phyloP scores from a whole-genome alignment of 2,329 filamentous ascomycete genomes.

The Ophiostoma perfectum region DNA sequence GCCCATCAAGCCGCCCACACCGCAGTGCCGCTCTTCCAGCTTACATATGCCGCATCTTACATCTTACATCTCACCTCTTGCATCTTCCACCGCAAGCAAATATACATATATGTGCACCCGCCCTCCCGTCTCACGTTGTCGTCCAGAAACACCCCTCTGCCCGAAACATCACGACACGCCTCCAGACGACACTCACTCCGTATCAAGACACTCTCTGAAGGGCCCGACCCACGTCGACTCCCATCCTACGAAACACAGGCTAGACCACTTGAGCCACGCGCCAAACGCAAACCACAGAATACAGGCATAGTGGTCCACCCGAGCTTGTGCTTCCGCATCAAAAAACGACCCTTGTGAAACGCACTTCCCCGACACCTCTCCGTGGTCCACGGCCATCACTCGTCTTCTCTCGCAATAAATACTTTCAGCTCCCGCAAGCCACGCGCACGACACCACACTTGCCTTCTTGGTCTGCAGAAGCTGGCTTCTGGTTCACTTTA shows the following conservation, averaged over 20 bases:
- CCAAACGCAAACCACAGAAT: not conserved
- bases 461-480: conserved; percentile 16
- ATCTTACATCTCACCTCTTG: not conserved
- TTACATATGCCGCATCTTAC: not conserved
- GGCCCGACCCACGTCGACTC: not conserved
- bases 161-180: conserved; percentile 1
- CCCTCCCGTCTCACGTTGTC: no score
- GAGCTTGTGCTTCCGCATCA: conserved; percentile 15
- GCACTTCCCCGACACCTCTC: conserved; percentile 8
- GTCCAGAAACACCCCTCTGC: not conserved
- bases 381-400: not conserved
- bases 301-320: conserved; percentile 10
- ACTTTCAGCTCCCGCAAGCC: conserved; percentile 14
- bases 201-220: not conserved
- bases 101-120: no score
- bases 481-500: conserved; percentile 19
- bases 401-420: not conserved
- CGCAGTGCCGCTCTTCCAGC: not conserved
- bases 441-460: conserved; percentile 8
- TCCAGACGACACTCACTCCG: not conserved
- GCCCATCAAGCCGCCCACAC: no score
- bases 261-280: conserved; percentile 11
- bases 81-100: not conserved
- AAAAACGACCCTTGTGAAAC: conserved; percentile 20
- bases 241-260: conserved; percentile 6